Evolutionary conservation across 306 rosid genomes (phyloP), one percentile per base, ranked within the genome.

Genomic region (Lotus japonicus): DNA sequence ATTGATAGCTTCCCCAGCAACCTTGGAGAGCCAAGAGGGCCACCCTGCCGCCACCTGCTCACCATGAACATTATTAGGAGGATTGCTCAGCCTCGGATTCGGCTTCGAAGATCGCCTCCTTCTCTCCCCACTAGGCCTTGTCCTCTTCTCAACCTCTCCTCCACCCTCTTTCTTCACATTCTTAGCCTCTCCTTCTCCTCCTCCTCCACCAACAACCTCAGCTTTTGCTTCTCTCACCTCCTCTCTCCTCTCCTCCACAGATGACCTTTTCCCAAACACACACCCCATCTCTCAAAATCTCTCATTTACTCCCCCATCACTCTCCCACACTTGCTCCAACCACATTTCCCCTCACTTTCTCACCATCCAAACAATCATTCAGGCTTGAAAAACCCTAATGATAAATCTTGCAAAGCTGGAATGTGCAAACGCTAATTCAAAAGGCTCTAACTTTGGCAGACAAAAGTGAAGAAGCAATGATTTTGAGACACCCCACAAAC

Each of bases 1-100:
- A 26, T 87, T 88, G 72, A 94, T 88, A 41, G 99, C 97, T 80
- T 95, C 99, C 16, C 99, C 97, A 70, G 97, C 97, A 69, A 95
- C 92, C 66, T 92, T 89, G 41, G 96, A 94, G 66, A 95, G 89
- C 99, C 99, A 95, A 79, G 96, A 81, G 3, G 99, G 99, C 99
- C 99, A 94, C 0, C 99, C 99, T 17, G 99, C 97, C 3, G 99
- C 97, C n/a, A 95, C 95, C 80, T 88, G 99, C 87, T 95, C 97
- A 15, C 99, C 99, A 46, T 85, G 90, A 58, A 94, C 79, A 61
- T 94, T 74, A 75, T 87, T 88, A 42, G 97, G 88, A 11, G 86
- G 95, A 75, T 90, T 90, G 68, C 99, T 86, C 76, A 78, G 64
- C 81, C 99, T 80, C 45, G 96, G 99, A 87, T 95, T 95, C 26